Conservation (phyloP, 108 stramenopile genomes). For the Tribonema minus region DNA sequence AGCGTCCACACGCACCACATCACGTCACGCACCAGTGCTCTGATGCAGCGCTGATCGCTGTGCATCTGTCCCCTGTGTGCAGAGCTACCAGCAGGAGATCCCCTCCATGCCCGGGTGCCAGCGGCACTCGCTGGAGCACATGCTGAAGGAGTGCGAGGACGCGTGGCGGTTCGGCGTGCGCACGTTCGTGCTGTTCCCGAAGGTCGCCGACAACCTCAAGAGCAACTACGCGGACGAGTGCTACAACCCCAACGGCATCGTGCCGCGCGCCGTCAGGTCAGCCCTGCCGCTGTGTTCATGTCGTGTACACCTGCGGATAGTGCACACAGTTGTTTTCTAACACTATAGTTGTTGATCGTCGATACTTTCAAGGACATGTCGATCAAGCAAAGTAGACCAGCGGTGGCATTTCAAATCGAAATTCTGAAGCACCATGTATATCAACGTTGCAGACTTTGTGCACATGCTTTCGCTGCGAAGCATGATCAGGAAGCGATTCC, state of each 20-base stretch:
- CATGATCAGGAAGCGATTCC: too few relatives aligned
- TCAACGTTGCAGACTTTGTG: too few relatives aligned
- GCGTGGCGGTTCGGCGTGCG: conserved; percentile 75
- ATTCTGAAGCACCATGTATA: too few relatives aligned
- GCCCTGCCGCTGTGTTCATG: too few relatives aligned
- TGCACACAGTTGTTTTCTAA: too few relatives aligned
- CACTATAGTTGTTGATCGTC: too few relatives aligned
- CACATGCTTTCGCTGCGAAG: too few relatives aligned
- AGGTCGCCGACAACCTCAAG: conserved; percentile 84
- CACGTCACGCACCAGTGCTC: too few relatives aligned
- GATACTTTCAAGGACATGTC: too few relatives aligned
- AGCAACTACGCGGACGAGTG: conserved; percentile 89
- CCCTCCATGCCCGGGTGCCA: conserved; percentile 89
- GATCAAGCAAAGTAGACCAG: too few relatives aligned
- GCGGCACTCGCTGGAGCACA: conserved; percentile 74
- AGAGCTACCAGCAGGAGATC: conserved; percentile 70
- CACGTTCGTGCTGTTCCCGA: conserved; percentile 89
- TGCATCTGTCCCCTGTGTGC: not conserved
- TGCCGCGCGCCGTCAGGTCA: conserved; percentile 73
- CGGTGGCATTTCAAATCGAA: too few relatives aligned
- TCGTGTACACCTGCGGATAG: too few relatives aligned
- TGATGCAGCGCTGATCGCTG: not conserved
- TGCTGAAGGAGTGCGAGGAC: conserved; percentile 86
- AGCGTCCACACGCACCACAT: not conserved
- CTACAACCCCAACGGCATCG: conserved; percentile 93